Conservation (phyloP, 371 early-diverging fungal species). For the Circinella minor region DNA sequence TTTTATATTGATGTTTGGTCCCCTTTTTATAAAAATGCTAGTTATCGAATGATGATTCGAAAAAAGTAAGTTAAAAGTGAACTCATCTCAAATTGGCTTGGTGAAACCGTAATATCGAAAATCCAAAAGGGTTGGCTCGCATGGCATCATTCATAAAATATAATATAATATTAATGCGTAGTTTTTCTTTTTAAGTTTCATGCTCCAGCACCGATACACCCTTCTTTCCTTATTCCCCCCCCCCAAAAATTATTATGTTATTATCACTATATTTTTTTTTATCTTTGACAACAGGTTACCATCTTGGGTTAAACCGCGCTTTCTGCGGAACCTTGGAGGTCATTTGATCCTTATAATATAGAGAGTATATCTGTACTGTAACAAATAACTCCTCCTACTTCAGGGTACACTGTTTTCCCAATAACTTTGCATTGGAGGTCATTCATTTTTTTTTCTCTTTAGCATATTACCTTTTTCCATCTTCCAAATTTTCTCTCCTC, state of each 20-base stretch:
- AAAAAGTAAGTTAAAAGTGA: not conserved
- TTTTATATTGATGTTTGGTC: not conserved
- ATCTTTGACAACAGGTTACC: not conserved
- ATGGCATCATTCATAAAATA: not conserved
- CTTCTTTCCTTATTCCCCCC: not conserved
- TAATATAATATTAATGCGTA: too few relatives aligned
- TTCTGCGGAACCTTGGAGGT: not conserved
- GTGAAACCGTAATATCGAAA: conserved; percentile 1
- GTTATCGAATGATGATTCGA: not conserved
- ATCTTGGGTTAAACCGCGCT: not conserved
- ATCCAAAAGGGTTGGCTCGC: conserved; percentile 1
- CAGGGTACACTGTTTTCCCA: too few relatives aligned
- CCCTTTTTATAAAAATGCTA: not conserved
- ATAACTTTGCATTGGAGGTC: not conserved
- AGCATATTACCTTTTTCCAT: too few relatives aligned
- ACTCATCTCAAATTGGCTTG: not conserved
- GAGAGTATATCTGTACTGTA: too few relatives aligned
- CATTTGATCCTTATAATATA: not conserved
- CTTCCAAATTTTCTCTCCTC: too few relatives aligned
- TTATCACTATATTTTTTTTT: too few relatives aligned
- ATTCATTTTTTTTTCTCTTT: too few relatives aligned
- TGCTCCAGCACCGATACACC: not conserved
- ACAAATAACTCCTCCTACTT: too few relatives aligned
- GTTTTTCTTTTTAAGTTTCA: not conserved
- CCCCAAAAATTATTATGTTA: too few relatives aligned